Evolutionary conservation across 1,284 basidiomycete genomes (phyloP), one percentile per base, ranked within the genome.

Genomic region (Mixia osmundae): DNA sequence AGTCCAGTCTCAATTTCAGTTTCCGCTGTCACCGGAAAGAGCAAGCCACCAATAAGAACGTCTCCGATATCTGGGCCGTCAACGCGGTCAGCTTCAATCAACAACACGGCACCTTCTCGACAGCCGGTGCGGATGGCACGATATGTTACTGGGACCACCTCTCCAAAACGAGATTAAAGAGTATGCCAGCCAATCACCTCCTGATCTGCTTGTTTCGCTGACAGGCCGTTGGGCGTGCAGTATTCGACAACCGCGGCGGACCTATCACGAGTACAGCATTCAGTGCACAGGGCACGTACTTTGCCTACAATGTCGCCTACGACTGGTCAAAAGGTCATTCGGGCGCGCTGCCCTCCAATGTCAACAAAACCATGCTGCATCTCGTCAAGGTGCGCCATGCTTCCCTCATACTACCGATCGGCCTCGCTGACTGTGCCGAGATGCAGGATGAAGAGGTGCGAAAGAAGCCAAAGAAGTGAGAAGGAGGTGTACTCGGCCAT

Each of bases 21-120:
- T 94, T 91, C 66, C 87, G 83, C 52, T 91, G 87, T 52, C 87
- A 94, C 55, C 77, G 87, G 27, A 69, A 70, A 36, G 79, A 85
- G 5, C 23, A 35, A 5, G 9, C 25, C 9, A 9, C 24, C 20
- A 9, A 24, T 49, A 48, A 2, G 49, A 44, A 31, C 41, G 44
- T 8, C 4, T 3, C 28, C 37, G 37, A 44, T 40, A 76, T 95
- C 11, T 95, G 69, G 52, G 69, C 85, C 1, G 83, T 95, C 39
- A 95, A 97, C 51, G 75, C 78, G 40, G 76, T 82, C 49, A 68
- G 71, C 1, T 94, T 94, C 66, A 83, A 94, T 54, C 79, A 79
- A 31, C 66, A 73, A 1, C 77, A 89, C 46, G 85, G 83, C 30
- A 95, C 87, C 1, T 94, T 94, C 59, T 77, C 78, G 22, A 94